phyloP scores from a whole-genome alignment of 2,329 filamentous ascomycete genomes.

The Samsoniella hepiali region DNA sequence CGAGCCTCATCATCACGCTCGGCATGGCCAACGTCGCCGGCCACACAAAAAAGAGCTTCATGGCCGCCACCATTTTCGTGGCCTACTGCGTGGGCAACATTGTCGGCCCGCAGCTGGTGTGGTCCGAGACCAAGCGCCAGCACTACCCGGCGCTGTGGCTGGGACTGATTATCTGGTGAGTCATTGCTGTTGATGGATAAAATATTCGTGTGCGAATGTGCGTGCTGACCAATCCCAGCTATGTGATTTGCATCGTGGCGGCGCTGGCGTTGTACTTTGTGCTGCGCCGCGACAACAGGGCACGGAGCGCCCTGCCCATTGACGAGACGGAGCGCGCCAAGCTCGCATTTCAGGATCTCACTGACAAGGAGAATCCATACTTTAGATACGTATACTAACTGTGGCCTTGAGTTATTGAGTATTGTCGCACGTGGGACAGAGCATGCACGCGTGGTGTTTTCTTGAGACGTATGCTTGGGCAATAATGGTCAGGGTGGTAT shows the following conservation, averaged over 20 bases:
- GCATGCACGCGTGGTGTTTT: neutral
- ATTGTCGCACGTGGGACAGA: neutral
- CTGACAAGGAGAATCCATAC: conserved; percentile 65
- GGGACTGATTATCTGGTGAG: conserved; percentile 60
- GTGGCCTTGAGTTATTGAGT: too few species aligned
- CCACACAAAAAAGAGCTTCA: conserved; percentile 74
- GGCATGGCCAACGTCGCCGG: conserved; percentile 68
- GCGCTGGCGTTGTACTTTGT: conserved; percentile 56
- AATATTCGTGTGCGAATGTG: neutral
- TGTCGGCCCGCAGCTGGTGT: conserved; percentile 68
- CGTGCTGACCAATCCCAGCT: conserved; percentile 41
- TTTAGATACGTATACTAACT: conserved; percentile 53
- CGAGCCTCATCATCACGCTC: conserved; percentile 53
- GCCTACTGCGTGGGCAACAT: conserved; percentile 76
- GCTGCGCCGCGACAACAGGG: conserved; percentile 56
- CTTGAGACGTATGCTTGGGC: neutral
- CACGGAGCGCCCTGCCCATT: conserved; percentile 40
- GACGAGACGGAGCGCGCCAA: conserved; percentile 61
- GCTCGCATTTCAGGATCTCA: conserved; percentile 64
- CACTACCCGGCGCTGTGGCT: conserved; percentile 73
- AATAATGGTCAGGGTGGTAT: neutral
- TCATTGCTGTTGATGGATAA: neutral
- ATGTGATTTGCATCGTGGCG: conserved; percentile 63
- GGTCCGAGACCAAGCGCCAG: conserved; percentile 58
- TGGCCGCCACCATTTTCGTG: conserved; percentile 70